phyloP scores from a whole-genome alignment of 352 stramenopile genomes.

The Thalassiosira sp. region DNA sequence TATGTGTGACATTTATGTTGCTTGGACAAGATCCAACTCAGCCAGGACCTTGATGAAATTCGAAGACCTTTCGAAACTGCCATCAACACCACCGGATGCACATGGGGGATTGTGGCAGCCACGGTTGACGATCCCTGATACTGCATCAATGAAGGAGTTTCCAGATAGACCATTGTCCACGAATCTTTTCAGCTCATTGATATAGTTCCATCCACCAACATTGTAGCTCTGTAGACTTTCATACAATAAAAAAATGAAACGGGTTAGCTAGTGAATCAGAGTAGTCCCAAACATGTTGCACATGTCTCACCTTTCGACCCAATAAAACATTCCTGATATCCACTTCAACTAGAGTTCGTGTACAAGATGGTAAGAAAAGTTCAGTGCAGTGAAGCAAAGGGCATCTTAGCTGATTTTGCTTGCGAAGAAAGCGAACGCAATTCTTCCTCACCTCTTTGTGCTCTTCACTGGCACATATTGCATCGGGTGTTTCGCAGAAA shows the following conservation, averaged over 20 bases:
- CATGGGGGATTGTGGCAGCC: slow-evolving; percentile 55
- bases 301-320: too few relatives aligned
- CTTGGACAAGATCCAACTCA: slow-evolving; percentile 12
- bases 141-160: slow-evolving; percentile 63
- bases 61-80: slow-evolving; percentile 18
- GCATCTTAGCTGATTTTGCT: too few relatives aligned
- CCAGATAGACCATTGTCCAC: slow-evolving; percentile 57
- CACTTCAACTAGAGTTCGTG: too few relatives aligned
- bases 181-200: slow-evolving; percentile 53
- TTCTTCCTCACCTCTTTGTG: too few relatives aligned
- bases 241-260: too few relatives aligned
- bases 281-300: too few relatives aligned
- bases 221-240: slow-evolving; percentile 54
- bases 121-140: slow-evolving; percentile 57
- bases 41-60: slow-evolving; percentile 47
- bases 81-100: slow-evolving; percentile 34
- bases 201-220: slow-evolving; percentile 52
- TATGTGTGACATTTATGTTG: too few relatives aligned
- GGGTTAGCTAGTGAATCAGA: too few relatives aligned
- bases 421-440: too few relatives aligned
- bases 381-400: too few relatives aligned
- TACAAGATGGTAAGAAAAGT: too few relatives aligned
- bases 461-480: slow-evolving; percentile 48
- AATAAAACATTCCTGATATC: slow-evolving; percentile 63
- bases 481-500: slow-evolving; percentile 52